Conservation (phyloP, 306 rosid genomes). For the Bauhinia variegata region DNA sequence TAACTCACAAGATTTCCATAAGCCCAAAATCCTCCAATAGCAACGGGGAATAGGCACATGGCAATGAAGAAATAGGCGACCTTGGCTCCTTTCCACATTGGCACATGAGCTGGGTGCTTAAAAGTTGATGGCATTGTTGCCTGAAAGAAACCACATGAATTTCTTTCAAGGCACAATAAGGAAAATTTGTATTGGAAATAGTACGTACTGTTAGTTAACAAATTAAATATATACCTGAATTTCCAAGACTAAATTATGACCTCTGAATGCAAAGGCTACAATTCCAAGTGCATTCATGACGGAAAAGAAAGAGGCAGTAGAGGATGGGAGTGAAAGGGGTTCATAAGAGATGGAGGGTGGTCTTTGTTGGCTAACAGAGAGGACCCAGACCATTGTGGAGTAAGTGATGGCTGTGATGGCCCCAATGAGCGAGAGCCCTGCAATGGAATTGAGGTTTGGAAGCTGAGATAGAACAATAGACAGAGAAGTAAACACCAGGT, state of each 20-base stretch:
- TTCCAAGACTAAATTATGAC: constrained; percentile 87
- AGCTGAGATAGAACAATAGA: constrained; percentile 95
- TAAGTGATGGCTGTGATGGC: constrained; percentile 98
- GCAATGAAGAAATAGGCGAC: constrained; percentile 98
- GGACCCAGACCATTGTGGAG: constrained; percentile 97
- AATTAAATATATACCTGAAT: constrained; percentile 84
- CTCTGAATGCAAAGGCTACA: constrained; percentile 94
- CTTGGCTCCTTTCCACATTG: constrained; percentile 99
- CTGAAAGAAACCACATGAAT: constrained; percentile 43
- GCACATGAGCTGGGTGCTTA: constrained; percentile 98
- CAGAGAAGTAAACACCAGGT: constrained; percentile 90
- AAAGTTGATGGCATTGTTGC: constrained; percentile 99
- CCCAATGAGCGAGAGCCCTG: constrained; percentile 93
- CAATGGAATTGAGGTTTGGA: constrained; percentile 96
- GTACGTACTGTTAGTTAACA: too few species aligned
- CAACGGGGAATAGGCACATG: constrained; percentile 88
- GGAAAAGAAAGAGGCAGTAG: constrained; percentile 70
- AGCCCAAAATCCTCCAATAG: constrained; percentile 98
- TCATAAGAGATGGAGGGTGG: constrained; percentile 85
- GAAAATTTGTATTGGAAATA: too few species aligned
- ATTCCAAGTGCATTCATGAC: constrained; percentile 93
- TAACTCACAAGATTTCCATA: constrained; percentile 92
- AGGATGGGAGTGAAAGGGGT: constrained; percentile 60
- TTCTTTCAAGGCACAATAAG: not conserved
- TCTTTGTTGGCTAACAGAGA: constrained; percentile 87